phyloP scores from a whole-genome alignment of 2,329 filamentous ascomycete species.

The Pyrenochaeta sp. region DNA sequence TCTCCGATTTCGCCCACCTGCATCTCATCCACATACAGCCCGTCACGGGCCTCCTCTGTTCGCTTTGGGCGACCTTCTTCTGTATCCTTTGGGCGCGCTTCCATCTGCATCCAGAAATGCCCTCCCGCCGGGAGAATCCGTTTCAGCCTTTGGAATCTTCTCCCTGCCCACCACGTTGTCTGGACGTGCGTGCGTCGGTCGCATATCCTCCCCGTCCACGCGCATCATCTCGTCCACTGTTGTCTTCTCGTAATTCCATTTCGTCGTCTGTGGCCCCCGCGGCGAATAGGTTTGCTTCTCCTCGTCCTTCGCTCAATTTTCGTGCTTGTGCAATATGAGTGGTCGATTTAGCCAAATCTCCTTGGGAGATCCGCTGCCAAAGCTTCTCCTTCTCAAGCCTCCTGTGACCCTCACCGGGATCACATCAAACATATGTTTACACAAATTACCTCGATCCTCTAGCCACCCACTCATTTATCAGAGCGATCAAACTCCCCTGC shows the following conservation, averaged over 20 bases:
- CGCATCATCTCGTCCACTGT: background rate
- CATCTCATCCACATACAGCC: conserved; percentile 9
- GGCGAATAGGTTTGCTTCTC: conserved; percentile 1
- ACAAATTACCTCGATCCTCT: conserved; percentile 12
- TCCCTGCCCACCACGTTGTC: conserved; percentile 1
- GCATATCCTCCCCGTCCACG: too few relatives aligned
- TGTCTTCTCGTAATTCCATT: background rate
- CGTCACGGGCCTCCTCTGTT: conserved; percentile 5
- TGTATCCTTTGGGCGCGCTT: conserved; percentile 5
- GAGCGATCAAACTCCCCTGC: conserved; percentile 19
- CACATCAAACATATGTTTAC: conserved; percentile 9
- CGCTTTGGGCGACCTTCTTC: conserved; percentile 5
- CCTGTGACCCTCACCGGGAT: conserved; percentile 9
- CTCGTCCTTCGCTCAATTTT: background rate
- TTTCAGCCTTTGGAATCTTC: conserved; percentile 2
- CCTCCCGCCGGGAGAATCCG: conserved; percentile 9
- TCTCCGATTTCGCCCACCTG: conserved; percentile 12
- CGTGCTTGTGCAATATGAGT: conserved; percentile 3
- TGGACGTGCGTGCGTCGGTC: too few relatives aligned
- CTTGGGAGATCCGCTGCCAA: background rate
- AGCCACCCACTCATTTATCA: conserved; percentile 25
- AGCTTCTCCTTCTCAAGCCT: background rate
- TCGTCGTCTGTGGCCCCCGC: background rate
- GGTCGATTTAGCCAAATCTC: conserved; percentile 22
- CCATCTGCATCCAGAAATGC: too few relatives aligned